Base-by-base conservation (phyloP, 208 protist species). In the Leishmania major region DNA sequence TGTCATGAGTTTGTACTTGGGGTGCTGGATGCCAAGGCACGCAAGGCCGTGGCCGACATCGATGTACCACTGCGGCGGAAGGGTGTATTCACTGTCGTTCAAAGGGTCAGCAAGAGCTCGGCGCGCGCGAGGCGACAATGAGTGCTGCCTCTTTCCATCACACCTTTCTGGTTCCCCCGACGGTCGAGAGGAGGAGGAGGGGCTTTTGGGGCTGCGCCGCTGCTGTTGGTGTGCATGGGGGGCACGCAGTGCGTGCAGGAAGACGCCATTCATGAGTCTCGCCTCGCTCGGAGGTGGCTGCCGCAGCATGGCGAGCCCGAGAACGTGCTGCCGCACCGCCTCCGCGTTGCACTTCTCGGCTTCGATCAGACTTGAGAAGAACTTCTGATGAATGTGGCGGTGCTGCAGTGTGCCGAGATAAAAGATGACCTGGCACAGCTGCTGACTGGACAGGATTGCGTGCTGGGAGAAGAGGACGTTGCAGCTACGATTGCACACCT, bases 381-480 rank as follows among this genome's bases (percentile, higher is more conserved):
- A 94, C 78, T 91, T 91, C 66, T 94, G 93, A 77, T 95, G 88
- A 15, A 95, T 77, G 84, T 97, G 93, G 49, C 95, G 90, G 82
- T 98, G 95, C 82, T 97, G 91, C 80, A 98, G 87, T 28, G 96
- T 89, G 40, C 95, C 95, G 11, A 98, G 88, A 60, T 84, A 88
- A 81, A 94, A 93, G 7, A 98, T 64, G 5, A 96, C 79, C 77
- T 96, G 88, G 77, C 88, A 92, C 43, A 98, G 83, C 86, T 98
- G 95, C 78, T 94, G 90, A 78, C 88, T 93, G 19, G 92, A 90
- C 2, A 97, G 77, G 1, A 98, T 80, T 43, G 92, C 87, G 72
- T 96, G 90, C 3, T 90, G 85, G 45, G 88, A 64, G 80, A 91
- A 90, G 28, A 98, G 89, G 0, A 93, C 92, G 25, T 95, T 87